Conservation (phyloP, 2,329 filamentous ascomycete species). For the Diplodia seriata region DNA sequence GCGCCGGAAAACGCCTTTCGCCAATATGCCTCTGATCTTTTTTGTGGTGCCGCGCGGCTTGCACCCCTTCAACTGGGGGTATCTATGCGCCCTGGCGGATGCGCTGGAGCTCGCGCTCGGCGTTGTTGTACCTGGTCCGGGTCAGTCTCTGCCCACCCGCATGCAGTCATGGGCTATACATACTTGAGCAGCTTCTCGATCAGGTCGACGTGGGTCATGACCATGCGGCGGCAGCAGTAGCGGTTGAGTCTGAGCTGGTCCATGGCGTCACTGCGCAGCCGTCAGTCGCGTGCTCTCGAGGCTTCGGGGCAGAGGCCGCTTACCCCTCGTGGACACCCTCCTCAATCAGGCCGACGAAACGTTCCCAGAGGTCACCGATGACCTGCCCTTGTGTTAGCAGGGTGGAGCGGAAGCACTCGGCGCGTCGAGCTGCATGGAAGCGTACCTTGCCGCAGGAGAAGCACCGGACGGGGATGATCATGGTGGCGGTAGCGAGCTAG, state of each 20-base stretch:
- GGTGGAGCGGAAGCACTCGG: not conserved
- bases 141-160: not conserved
- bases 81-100: constrained; percentile 28
- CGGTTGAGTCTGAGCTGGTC: constrained; percentile 90
- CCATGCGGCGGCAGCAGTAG: constrained; percentile 98
- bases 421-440: constrained; percentile 29
- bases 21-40: constrained; percentile 14
- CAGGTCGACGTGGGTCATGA: constrained; percentile 98
- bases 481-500: constrained; percentile 57
- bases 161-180: constrained; percentile 32
- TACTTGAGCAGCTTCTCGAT: constrained; percentile 89
- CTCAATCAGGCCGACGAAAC: constrained; percentile 87
- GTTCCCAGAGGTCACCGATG: constrained; percentile 96
- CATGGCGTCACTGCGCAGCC: constrained; percentile 80
- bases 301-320: constrained; percentile 25
- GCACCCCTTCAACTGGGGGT: constrained; percentile 15
- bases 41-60: constrained; percentile 1
- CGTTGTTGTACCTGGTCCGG: constrained; percentile 31
- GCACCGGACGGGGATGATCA: constrained; percentile 99
- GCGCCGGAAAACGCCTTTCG: constrained; percentile 22
- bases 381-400: constrained; percentile 66
- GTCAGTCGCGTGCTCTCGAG: constrained; percentile 3
- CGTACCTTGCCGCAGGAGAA: constrained; percentile 98
- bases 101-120: constrained; percentile 33
- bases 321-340: constrained; percentile 55